phyloP scores from a whole-genome alignment of 257 asterid genomes.

The Solanum paucissectum region DNA sequence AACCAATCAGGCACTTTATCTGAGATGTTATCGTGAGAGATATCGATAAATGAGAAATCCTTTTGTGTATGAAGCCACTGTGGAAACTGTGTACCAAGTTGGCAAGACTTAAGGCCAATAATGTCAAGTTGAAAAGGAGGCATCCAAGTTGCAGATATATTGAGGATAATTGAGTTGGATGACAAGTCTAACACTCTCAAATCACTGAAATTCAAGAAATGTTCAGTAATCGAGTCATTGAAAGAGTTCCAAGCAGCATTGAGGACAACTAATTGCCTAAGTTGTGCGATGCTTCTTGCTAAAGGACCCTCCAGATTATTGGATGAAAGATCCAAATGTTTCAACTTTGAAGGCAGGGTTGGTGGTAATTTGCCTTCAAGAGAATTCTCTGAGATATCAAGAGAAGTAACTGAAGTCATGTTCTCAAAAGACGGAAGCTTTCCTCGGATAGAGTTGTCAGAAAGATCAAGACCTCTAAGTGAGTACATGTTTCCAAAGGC shows the following conservation, averaged over 20 bases:
- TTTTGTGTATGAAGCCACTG: background rate
- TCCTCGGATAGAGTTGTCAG: background rate
- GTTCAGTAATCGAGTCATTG: background rate
- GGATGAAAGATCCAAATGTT: background rate
- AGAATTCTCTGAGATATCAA: background rate
- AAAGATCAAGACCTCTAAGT: background rate
- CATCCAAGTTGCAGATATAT: background rate
- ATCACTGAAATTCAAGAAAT: background rate
- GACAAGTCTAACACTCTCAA: background rate
- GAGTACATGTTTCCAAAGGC: background rate
- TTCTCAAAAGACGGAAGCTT: background rate
- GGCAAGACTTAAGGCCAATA: background rate
- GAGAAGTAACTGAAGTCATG: background rate
- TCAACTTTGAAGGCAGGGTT: background rate
- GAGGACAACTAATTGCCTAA: background rate
- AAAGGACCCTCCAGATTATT: background rate
- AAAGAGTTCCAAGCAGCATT: background rate
- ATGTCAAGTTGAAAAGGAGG: background rate
- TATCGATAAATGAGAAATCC: background rate
- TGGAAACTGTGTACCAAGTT: background rate
- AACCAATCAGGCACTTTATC: background rate
- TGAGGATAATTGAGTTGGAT: background rate
- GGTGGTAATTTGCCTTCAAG: background rate
- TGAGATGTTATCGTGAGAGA: background rate
- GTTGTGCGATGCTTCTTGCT: background rate